phyloP scores from a whole-genome alignment of 176 grass and related monocot species.

The Bonia amplexicaulis region DNA sequence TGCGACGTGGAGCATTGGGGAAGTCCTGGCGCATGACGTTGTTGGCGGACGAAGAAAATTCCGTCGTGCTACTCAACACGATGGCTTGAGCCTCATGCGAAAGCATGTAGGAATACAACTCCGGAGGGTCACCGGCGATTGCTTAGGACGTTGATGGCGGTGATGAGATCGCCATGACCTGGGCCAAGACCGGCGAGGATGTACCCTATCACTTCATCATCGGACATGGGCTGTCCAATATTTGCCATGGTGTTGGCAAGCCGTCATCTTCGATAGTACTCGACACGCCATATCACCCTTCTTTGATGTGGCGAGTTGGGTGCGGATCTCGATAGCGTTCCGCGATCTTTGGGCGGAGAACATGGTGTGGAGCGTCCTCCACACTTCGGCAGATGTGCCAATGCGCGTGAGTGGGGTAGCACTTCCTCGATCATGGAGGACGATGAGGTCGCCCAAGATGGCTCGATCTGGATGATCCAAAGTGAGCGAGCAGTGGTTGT shows the following conservation, averaged over 20 bases:
- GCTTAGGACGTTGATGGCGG: neutral
- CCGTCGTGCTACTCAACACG: neutral
- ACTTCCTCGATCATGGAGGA: neutral
- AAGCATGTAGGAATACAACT: neutral
- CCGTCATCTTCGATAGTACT: neutral
- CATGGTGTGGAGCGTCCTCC: neutral
- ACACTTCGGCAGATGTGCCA: neutral
- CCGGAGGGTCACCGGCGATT: neutral
- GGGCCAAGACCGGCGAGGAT: neutral
- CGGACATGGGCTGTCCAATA: neutral
- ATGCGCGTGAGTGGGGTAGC: neutral
- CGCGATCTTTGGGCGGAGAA: neutral
- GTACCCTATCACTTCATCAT: neutral
- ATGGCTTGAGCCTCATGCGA: neutral
- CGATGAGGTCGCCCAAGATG: neutral
- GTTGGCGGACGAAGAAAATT: neutral
- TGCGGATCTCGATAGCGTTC: neutral
- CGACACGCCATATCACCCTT: neutral
- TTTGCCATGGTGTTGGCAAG: neutral
- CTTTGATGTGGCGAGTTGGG: neutral
- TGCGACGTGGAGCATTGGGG: too few species aligned
- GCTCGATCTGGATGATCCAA: neutral
- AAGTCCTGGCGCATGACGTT: neutral
- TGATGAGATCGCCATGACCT: neutral
- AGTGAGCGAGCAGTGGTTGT: neutral